Percentiles rank a stretch among this genome's conserved stretches.
Evolutionary conservation across 73 alveolate species (phyloP).

Genomic region (Blepharisma stoltei): DNA sequence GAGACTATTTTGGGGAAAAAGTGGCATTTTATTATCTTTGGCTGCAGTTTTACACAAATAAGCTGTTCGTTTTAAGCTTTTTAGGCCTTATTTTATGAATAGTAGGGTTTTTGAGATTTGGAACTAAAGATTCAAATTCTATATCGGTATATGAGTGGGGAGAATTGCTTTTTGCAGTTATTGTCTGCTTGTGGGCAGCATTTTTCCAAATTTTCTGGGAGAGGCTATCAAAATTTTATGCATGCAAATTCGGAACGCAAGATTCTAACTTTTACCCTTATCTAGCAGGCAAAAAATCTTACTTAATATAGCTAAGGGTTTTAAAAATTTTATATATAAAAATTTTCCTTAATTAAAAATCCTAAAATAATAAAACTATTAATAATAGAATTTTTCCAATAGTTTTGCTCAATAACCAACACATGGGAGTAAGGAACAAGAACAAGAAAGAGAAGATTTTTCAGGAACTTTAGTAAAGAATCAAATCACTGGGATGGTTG

Average conservation of each 20-base stretch:
- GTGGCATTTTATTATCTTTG: constrained; percentile 6
- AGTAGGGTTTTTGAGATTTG: not conserved
- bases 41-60: constrained; percentile 29
- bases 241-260: constrained; percentile 31
- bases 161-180: not conserved
- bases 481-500: constrained; percentile 33
- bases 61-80: not conserved
- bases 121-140: not conserved
- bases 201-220: constrained; percentile 35
- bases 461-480: constrained; percentile 28
- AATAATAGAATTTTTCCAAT: too few relatives aligned
- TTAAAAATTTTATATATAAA: too few relatives aligned
- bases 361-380: too few relatives aligned
- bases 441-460: constrained; percentile 33
- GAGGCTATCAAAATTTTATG: not conserved
- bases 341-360: too few relatives aligned
- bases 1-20: constrained; percentile 30
- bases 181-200: constrained; percentile 29
- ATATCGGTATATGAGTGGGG: too few relatives aligned
- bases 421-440: constrained; percentile 27
- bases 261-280: too few relatives aligned
- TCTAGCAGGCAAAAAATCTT: too few relatives aligned
- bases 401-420: too few relatives aligned
- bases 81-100: constrained; percentile 25
- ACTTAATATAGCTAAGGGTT: too few relatives aligned